A percentile compares a stretch with the other conserved stretches of the same genome.
Evolutionary conservation across 345 rosid species (phyloP).

Genomic region (Eucalyptus sp.): DNA sequence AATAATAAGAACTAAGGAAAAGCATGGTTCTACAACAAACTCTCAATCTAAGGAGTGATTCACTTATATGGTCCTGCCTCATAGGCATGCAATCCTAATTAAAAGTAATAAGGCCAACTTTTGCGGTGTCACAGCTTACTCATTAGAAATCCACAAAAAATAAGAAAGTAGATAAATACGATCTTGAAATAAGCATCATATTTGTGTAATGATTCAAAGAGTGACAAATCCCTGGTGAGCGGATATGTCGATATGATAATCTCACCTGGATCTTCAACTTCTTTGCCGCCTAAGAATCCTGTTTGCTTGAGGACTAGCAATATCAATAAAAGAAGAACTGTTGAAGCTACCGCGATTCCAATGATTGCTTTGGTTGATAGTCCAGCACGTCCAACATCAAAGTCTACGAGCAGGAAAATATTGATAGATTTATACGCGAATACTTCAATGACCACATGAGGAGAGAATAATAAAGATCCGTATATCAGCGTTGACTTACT

Average conservation of each 20-base stretch:
- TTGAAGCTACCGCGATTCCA: neutral
- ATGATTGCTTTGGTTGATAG: neutral
- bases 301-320: neutral
- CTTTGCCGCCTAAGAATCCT: neutral
- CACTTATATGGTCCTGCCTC: neutral
- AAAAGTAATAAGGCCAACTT: neutral
- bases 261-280: neutral
- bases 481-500: constrained; percentile 24
- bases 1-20: neutral
- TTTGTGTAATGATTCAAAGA: neutral
- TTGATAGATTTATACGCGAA: neutral
- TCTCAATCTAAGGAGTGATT: neutral
- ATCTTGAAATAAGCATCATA: neutral
- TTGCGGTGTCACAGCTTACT: neutral
- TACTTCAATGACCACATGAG: neutral
- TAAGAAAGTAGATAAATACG: neutral
- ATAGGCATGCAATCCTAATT: neutral
- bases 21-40: neutral
- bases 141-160: neutral
- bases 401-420: neutral
- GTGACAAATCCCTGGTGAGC: neutral
- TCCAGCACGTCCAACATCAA: neutral
- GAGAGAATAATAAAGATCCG: neutral
- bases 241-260: neutral
- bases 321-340: neutral